Evolutionary conservation across 805 yeast genomes (phyloP), one percentile per base, ranked within the genome.

Genomic region (Lachancea fermentati): DNA sequence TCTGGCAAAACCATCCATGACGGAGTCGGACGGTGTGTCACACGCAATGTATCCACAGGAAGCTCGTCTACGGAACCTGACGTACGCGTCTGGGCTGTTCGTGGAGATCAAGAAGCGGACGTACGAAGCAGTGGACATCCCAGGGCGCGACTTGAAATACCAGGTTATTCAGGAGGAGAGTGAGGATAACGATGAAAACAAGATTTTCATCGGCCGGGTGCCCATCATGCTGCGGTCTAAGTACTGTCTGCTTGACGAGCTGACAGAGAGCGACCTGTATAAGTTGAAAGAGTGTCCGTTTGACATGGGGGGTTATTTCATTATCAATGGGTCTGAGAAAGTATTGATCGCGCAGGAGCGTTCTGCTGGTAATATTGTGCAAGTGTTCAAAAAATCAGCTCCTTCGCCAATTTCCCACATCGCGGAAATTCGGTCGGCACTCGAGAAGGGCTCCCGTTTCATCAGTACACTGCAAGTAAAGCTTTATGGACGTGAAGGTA

Each of bases 1-100:
- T 66, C 79, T 93, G 51, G 88, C 97, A 18, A 85, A 89, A 57
- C 99, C 99, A 34, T 87, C 96, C 36, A 95, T 93, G 77, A 94
- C 97, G 15, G 99, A 93, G 69, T 96, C 97, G 13, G 99, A 93
- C 68, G 99, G 99, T 70, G 88, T 95, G n/a, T 91, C 97, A n/a
- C 91, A 88, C 57, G 94, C 95, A 11, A 79, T 93, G 81, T 85
- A 85, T 60, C 98, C 99, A 8, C 98, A 94, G 67, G 99, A 93
- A 65, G 97, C 98, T 5, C 78, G 99, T 55, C 73, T 93, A 49
- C 81, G 99, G 68, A 93, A 93, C 62, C 73, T 93, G 67, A 93
- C 99, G 0, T 93, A 93, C 62, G 86, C 97, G 4, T 86, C 97
- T 24, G 97, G 97, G 29, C 73, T 93, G 37, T 93, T 93, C 57